Base-by-base conservation (phyloP, 2,329 filamentous ascomycete genomes). In the Neonectria hederae region DNA sequence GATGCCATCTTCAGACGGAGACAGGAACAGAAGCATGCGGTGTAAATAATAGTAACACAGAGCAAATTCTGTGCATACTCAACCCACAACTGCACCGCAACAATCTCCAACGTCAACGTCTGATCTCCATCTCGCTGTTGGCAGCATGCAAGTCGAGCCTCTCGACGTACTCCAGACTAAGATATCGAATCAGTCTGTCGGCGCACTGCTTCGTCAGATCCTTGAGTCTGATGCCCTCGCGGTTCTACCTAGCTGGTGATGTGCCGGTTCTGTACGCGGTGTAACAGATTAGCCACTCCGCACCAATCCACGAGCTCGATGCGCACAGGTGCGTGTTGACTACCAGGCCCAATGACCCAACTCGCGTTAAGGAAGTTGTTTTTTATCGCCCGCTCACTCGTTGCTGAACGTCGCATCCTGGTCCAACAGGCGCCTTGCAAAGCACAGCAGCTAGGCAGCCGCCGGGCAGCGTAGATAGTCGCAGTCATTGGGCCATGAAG, bases 391-490 rank as follows among this genome's bases (percentile, higher is more conserved):
- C 89, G 63, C 84, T 89, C 45, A 89, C 69, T 89, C 86, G 28
- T 89, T 89, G 66, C 91, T 91, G 83, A 40, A 91, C 85, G 71
- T 91, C 85, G 86, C 8, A 90, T n/a, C n/a, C n/a, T n/a, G n/a
- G n/a, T n/a, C n/a, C n/a, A n/a, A n/a, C n/a, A n/a, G n/a, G n/a
- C n/a, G n/a, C n/a, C n/a, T n/a, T n/a, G n/a, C n/a, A n/a, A n/a
- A n/a, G n/a, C n/a, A n/a, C 26, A 28, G 75, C 0, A 88, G 87
- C 89, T 89, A 92, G 0, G 88, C 88, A 1, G 89, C 88, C 0
- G 89, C 89, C n/a, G 89, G 88, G 0, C 91, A 79, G 28, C 0
- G 87, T 90, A 2, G 89, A 88, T 90, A 2, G 89, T 88, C 11
- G 87, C 81, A 1, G 89, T 91, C 61, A 89, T 83, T 63, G 13